phyloP scores from a whole-genome alignment of 2,329 filamentous ascomycete genomes.

The Arthrobotrys conoides region DNA sequence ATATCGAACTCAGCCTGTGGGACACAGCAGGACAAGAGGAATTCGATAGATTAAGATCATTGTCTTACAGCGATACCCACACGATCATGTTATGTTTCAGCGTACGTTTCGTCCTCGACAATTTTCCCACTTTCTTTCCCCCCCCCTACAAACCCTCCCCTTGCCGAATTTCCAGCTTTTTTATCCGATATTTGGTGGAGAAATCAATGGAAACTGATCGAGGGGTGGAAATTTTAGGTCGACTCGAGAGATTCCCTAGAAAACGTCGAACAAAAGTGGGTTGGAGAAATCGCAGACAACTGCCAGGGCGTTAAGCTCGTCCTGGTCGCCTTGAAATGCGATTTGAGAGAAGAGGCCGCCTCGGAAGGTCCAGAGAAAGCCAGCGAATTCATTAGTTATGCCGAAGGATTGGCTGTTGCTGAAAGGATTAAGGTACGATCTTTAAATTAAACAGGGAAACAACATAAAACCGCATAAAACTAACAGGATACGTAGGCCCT shows the following conservation, averaged over 20 bases:
- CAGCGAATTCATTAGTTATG: conserved; percentile 63
- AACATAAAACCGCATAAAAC: background rate
- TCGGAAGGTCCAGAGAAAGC: conserved; percentile 77
- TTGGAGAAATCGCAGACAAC: conserved; percentile 97
- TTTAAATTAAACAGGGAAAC: background rate
- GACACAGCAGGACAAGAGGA: conserved; percentile 99
- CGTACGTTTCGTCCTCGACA: conserved; percentile 67
- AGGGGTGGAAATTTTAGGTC: conserved; percentile 69
- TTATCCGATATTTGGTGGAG: conserved; percentile 29
- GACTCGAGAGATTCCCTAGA: conserved; percentile 96
- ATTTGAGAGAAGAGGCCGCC: conserved; percentile 82
- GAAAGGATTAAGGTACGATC: conserved; percentile 63
- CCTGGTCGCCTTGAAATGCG: conserved; percentile 95
- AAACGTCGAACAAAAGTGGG: conserved; percentile 99
- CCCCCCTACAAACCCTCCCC: background rate
- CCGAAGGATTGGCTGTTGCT: conserved; percentile 63
- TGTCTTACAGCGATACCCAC: conserved; percentile 98
- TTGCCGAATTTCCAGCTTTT: conserved; percentile 8
- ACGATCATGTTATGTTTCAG: conserved; percentile 99
- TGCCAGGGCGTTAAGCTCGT: conserved; percentile 96
- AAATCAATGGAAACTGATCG: conserved; percentile 1
- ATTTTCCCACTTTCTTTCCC: background rate
- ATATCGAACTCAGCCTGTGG: conserved; percentile 98
- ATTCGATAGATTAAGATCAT: conserved; percentile 93
- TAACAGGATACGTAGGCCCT: conserved; percentile 74